Percentiles rank a stretch among this genome's conserved stretches.
phyloP scores from a whole-genome alignment of 257 asterid species.

The Fraxinus cuspidata region DNA sequence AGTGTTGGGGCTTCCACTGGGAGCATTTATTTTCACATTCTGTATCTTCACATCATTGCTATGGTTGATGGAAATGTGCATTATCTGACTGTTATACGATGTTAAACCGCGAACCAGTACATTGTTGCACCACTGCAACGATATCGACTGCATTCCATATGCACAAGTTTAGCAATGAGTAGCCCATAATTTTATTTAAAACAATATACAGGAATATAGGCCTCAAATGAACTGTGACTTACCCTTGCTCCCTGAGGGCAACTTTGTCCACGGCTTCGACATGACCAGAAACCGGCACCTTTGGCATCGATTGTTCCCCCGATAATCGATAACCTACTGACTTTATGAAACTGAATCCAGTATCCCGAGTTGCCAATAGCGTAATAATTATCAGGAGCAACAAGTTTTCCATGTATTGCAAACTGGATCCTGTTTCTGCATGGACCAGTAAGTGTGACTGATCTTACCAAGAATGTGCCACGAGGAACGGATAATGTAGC shows the following conservation, averaged over 20 bases:
- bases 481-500: constrained; percentile 58
- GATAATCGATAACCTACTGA: constrained; percentile 46
- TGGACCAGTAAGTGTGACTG: constrained; percentile 59
- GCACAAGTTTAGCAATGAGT: not conserved
- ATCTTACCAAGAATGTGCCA: constrained; percentile 48
- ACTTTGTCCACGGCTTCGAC: constrained; percentile 34
- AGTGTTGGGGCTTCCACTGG: constrained; percentile 74
- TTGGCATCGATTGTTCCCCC: constrained; percentile 77
- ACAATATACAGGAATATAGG: not conserved
- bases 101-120: constrained; percentile 48
- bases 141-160: constrained; percentile 52
- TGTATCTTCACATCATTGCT: constrained; percentile 47
- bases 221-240: constrained; percentile 6
- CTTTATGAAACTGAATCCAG: constrained; percentile 68
- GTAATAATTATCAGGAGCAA: constrained; percentile 56
- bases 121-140: constrained; percentile 57
- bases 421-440: constrained; percentile 54
- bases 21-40: constrained; percentile 52
- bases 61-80: constrained; percentile 46
- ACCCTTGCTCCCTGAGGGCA: constrained; percentile 80
- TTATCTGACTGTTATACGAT: constrained; percentile 53
- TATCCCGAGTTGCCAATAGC: constrained; percentile 47
- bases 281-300: constrained; percentile 60
- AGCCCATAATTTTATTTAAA: no score
- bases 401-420: constrained; percentile 51